Evolutionary conservation across 139 green algal genomes (phyloP), one percentile per base, ranked within the genome.

Genomic region (Auxenochlorella pyrenoidosa): DNA sequence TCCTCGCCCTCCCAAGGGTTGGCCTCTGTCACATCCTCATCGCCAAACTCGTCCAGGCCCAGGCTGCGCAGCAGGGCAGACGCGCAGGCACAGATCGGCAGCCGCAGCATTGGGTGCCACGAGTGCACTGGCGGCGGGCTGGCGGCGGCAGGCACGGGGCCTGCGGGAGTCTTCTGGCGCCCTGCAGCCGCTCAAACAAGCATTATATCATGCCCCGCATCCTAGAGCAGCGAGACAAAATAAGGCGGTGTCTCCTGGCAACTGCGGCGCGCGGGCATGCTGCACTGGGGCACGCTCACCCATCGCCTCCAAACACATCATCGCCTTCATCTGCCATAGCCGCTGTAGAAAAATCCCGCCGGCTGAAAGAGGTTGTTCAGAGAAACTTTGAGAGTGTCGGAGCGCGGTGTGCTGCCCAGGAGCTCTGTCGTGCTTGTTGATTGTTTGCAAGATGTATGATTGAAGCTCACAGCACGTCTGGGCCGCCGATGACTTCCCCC

Each of bases 321-420:
- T 88, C 87, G 2, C n/a, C 80, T 19, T 85, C 83, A 47, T 88
- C 83, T 24, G 76, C 83, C 83, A 88, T 90, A 26, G 26, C 63
- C 1, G 21, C 30, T 71, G 26, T 38, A 36, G 1, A 3, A 71
- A 36, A 13, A 63, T 8, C 54, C 15, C 2, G 12, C 2, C 54
- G 10, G 54, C 54, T 63, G 16, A 13, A 24, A 63, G 54, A 13
- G 18, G 54, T 4, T 13, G 13, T 13, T 26, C 15, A 63, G 54
- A 63, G 16, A 4, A 24, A 63, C 54, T 63, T 63, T 22, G 18
- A 63, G 54, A 24, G 54, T 63, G 54, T 63, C 54, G 54, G 54
- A 24, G 54, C 54, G 54, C 54, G 54, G 54, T 63, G 54, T 2
- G 54, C 2, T 28, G 54, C 10, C 54, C 18, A 63, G 15, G 22